Base-by-base conservation (phyloP, 805 yeast species). In the Candida palmyrensis region DNA sequence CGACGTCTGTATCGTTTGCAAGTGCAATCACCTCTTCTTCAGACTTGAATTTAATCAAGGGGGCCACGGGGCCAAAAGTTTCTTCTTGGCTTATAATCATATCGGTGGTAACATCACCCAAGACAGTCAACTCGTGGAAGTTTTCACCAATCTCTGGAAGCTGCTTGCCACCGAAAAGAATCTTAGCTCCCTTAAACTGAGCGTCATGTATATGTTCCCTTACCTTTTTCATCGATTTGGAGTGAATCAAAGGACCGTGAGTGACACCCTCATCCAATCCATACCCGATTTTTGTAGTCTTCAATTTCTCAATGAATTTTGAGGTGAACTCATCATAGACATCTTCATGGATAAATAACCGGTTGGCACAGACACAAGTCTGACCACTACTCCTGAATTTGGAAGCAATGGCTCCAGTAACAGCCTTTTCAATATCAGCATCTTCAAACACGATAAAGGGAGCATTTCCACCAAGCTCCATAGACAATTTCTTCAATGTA, bases 51-150 rank as follows among this genome's bases (percentile, higher is more conserved):
- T 71, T 73, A 51, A 81, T 72, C 32, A 85, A 56, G 2, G 87
- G 84, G 13, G 84, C 84, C 12, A 84, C 65, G 2, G 94, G 94
- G 2, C 92, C 94, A 53, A 84, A 84, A 2, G 89, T 82, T 54
- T 84, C 94, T 45, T 82, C 88, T n/a, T 55, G 43, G 44, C 71
- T 66, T 21, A 83, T 73, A 26, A 53, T 42, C 76, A 83, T 82
- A 14, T 65, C 66, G 2, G 61, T 52, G 30, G 77, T 73, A 29
- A 77, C 82, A 39, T 75, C 72, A n/a, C 73, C 66, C 32, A 84
- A 52, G 10, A 84, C 67, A 0, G 94, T 84, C 36, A 84, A 77
- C 18, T 75, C 79, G 49, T 70, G 84, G 65, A 78, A 84, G 48
- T 64, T 64, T 27, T 69, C 73, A 4, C 90, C 90, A 12, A 82